These are phyloP conservation scores for Ophiostoma montium DNA, from an alignment of 2,329 filamentous ascomycete genomes.

Conservation along the genomic window DNA sequence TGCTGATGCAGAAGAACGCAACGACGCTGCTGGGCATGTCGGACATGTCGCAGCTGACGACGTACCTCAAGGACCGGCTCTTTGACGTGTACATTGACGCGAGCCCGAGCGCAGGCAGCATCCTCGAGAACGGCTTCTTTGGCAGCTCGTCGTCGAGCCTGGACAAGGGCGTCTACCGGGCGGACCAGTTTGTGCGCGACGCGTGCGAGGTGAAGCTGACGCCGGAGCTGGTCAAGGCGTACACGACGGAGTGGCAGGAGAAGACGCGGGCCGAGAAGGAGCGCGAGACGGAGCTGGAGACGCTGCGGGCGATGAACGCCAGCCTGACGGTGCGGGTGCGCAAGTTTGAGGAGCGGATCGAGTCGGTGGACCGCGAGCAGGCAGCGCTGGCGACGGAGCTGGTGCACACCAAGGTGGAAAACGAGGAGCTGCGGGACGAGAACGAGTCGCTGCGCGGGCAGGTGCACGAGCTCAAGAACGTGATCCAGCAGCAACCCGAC, in stretches of 20 bases:
- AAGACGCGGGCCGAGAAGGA: slow-evolving; percentile 71
- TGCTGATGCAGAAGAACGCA: slow-evolving; percentile 91
- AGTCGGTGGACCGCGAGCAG: slow-evolving; percentile 81
- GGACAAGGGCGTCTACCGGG: slow-evolving; percentile 92
- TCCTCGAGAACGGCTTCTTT: slow-evolving; percentile 95
- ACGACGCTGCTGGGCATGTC: slow-evolving; percentile 64
- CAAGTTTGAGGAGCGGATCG: slow-evolving; percentile 71
- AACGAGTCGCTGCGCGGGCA: slow-evolving; percentile 81
- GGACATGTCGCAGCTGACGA: slow-evolving; percentile 81
- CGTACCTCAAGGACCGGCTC: slow-evolving; percentile 80
- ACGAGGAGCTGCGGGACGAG: slow-evolving; percentile 75
- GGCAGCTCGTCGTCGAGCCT: slow-evolving; percentile 77
- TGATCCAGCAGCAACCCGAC: slow-evolving; percentile 79
- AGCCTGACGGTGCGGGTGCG: slow-evolving; percentile 65
- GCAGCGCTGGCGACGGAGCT: slow-evolving; percentile 82
- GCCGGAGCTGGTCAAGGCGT: slow-evolving; percentile 65
- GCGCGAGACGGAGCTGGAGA: slow-evolving; percentile 66
- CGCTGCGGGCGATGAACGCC: slow-evolving; percentile 51
- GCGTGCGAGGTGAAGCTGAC: slow-evolving; percentile 80
- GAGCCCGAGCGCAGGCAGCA: slow-evolving; percentile 77
- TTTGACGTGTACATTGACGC: slow-evolving; percentile 98
- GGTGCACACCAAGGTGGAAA: slow-evolving; percentile 84
- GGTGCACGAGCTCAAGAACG: slow-evolving; percentile 67
- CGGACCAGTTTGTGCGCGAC: slow-evolving; percentile 84
- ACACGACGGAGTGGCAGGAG: slow-evolving; percentile 84